phyloP scores from a whole-genome alignment of 139 green algal species.

The Microglena sp. region DNA sequence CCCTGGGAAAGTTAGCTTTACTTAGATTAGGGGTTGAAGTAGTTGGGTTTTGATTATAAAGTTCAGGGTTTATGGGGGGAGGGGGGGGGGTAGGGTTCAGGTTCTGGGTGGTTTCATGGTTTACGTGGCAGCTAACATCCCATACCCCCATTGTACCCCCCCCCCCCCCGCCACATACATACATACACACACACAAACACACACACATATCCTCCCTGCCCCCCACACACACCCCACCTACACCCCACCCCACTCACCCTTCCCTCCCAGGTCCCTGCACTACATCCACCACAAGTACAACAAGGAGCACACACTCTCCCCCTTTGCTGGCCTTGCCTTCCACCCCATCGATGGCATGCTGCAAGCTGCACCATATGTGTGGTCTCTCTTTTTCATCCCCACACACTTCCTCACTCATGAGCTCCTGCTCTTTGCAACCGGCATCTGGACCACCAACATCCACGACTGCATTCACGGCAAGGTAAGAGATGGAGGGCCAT shows the following conservation, averaged over 20 bases:
- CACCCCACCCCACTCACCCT: not conserved
- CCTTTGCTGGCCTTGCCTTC: slow-evolving; percentile 93
- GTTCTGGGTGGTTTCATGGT: no score
- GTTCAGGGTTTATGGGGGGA: no score
- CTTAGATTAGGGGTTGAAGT: no score
- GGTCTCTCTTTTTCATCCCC: slow-evolving; percentile 72
- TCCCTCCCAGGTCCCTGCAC: slow-evolving; percentile 53
- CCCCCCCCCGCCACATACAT: no score
- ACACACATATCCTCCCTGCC: no score
- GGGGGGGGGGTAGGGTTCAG: no score
- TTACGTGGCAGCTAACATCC: no score
- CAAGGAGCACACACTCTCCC: slow-evolving; percentile 92
- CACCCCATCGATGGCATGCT: slow-evolving; percentile 78
- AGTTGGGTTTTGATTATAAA: no score
- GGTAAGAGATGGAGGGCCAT: slow-evolving; percentile 7
- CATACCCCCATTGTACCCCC: no score
- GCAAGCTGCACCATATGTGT: slow-evolving; percentile 72
- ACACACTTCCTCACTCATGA: slow-evolving; percentile 90
- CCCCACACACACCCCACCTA: no score
- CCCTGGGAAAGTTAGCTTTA: no score
- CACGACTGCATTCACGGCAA: slow-evolving; percentile 84
- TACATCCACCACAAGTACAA: slow-evolving; percentile 95
- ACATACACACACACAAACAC: no score
- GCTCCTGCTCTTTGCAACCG: slow-evolving; percentile 86
- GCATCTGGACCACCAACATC: slow-evolving; percentile 93